Conservation (phyloP, 495 filamentous ascomycete genomes). For the Amniculicola lignicola region DNA sequence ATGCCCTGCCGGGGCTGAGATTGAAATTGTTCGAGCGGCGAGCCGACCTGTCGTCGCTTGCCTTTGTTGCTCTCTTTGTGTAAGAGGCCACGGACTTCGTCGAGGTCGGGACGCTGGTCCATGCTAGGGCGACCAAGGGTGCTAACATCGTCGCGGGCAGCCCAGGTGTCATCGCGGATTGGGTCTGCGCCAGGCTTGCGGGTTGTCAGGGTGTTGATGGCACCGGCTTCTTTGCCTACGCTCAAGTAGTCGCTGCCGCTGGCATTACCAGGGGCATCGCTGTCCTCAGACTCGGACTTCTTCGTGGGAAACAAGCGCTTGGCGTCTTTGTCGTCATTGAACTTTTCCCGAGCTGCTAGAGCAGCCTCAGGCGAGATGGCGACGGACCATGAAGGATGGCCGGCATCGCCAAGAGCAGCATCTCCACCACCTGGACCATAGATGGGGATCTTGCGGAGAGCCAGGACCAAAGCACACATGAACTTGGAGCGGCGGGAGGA, state of each 20-base stretch:
- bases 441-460: constrained; percentile 83
- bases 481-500: constrained; percentile 87
- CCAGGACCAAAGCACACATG: constrained; percentile 88
- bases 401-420: constrained; percentile 62
- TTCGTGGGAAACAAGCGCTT: constrained; percentile 57
- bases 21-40: background rate
- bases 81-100: constrained; percentile 30
- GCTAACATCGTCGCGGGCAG: constrained; percentile 36
- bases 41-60: constrained; percentile 23
- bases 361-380: constrained; percentile 63
- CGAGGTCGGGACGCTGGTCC: constrained; percentile 27
- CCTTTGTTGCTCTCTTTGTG: constrained; percentile 30
- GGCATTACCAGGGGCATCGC: constrained; percentile 15
- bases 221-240: constrained; percentile 42
- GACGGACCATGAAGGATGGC: constrained; percentile 73
- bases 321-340: constrained; percentile 58
- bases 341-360: constrained; percentile 56
- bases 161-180: constrained; percentile 40
- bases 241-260: constrained; percentile 38
- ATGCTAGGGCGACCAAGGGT: constrained; percentile 35
- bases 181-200: constrained; percentile 46
- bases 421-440: constrained; percentile 72
- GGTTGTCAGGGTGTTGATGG: constrained; percentile 47
- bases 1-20: constrained; percentile 24
- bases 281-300: constrained; percentile 33